These are phyloP conservation scores for Ceratobasidium theobromae DNA, from an alignment of 1,284 basidiomycete species.

Conservation along the genomic window DNA sequence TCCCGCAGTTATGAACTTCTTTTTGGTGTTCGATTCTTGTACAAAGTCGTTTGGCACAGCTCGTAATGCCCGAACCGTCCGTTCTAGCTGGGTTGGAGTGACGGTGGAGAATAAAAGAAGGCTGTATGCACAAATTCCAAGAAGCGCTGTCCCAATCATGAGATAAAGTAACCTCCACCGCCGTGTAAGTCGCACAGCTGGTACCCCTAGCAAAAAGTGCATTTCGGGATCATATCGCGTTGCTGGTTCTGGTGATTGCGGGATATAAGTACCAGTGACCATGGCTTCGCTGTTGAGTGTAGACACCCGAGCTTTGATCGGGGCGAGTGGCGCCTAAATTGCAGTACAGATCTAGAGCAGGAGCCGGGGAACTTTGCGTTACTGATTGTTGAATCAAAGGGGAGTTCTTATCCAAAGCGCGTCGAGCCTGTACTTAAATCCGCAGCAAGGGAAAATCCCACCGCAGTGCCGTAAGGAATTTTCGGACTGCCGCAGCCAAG, in stretches of 20 bases:
- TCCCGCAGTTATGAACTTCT: background rate
- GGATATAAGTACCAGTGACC: background rate
- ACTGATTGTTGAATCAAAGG: too few relatives aligned
- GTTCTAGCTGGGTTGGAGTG: background rate
- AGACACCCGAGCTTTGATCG: background rate
- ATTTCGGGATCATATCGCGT: background rate
- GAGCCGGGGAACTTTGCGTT: too few relatives aligned
- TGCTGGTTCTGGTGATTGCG: background rate
- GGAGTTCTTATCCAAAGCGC: conserved; percentile 4
- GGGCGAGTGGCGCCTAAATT: background rate
- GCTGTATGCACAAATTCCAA: background rate
- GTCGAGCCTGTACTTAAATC: background rate
- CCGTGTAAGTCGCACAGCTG: background rate
- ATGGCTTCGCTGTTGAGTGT: background rate
- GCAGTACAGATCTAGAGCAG: too few relatives aligned
- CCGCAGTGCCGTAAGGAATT: conserved; percentile 26
- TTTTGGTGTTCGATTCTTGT: background rate
- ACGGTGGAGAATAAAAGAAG: background rate
- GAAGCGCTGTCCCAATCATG: background rate
- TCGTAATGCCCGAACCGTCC: background rate
- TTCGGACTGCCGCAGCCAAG: conserved; percentile 5
- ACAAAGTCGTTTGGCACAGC: conserved; percentile 14
- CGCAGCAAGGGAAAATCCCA: conserved; percentile 14
- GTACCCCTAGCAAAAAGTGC: background rate
- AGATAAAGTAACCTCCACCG: conserved; percentile 4